Percentiles rank a stretch among this genome's conserved stretches.
Conservation (phyloP, 768 basidiomycete species). For the Boletus pseudopeckii region DNA sequence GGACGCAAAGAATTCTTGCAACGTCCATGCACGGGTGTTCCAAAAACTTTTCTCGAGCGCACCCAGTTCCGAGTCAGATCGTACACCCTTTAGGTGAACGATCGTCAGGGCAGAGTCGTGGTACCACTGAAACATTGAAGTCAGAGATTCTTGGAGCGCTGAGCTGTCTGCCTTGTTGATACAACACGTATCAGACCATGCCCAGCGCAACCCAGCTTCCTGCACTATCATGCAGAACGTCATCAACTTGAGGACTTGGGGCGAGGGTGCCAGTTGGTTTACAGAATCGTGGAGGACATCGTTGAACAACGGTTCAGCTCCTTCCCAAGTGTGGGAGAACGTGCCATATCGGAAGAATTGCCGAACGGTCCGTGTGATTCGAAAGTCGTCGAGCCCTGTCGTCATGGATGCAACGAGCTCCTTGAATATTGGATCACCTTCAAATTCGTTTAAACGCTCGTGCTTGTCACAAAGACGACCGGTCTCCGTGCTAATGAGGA, state of each 20-base stretch:
- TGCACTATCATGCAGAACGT: neutral
- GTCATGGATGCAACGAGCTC: neutral
- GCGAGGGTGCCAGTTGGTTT: neutral
- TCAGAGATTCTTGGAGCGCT: neutral
- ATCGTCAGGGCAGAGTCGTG: neutral
- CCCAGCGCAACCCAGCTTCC: constrained; percentile 3
- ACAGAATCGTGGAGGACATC: neutral
- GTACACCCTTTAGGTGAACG: neutral
- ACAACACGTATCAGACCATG: constrained; percentile 14
- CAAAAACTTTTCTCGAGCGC: neutral
- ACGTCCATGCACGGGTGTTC: neutral
- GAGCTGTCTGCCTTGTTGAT: constrained; percentile 7
- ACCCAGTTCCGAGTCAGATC: neutral
- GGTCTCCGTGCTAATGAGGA: neutral
- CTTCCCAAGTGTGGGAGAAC: constrained; percentile 10
- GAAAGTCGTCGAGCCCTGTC: neutral
- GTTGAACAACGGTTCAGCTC: neutral
- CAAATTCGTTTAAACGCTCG: neutral
- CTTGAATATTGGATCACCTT: neutral
- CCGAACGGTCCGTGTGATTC: neutral
- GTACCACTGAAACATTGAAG: neutral
- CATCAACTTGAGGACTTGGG: neutral
- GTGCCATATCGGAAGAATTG: constrained; percentile 1
- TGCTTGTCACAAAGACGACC: neutral
- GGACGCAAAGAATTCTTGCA: neutral